Base-by-base conservation (phyloP, 1,284 basidiomycete genomes). In the Hypsizygus ulmarius region DNA sequence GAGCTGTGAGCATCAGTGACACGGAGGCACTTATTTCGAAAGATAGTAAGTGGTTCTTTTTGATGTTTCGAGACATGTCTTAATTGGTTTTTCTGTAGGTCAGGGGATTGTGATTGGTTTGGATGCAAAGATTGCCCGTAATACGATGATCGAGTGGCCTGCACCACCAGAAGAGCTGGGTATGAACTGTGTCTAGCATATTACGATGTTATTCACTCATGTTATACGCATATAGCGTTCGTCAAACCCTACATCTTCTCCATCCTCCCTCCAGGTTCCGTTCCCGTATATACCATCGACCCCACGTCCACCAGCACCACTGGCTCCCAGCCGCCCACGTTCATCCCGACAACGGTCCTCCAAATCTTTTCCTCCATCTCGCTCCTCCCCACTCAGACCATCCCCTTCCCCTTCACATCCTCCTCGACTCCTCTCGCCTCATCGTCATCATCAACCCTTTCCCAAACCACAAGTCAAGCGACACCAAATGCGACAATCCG, bases 241-340 rank as follows among this genome's bases (percentile, higher is more conserved):
- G 72, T 89, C 29, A 87, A 85, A 57, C 94, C 94, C 0, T 96
- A 93, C 62, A 77, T 97, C 32, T 81, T 96, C 60, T 84, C 90
- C 0, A 71, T 90, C 9, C 71, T 95, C 4, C 87, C 92, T 0
- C 69, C 85, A 0, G 83, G 84, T 1, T 73, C 81, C 1, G 73
- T 85, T 2, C 73, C 82, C 16, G 58, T 55, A 9, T 59, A 55
- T 41, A 37, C 53, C n/a, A 16, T 54, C 10, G 50, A 67, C 0
- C 50, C 68, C 5, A 60, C 67, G 7, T 47, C 65, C 19, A 48
- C 56, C 10, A 52, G 57, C 32, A 38, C 42, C 18, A 46, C 59
- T 8, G 47, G 53, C n/a, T 61, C 62, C 50, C 28, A 55, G 8
- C 55, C 57, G 7, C 50, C 68, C 10, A 59, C 67, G 3, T 59